Conservation (phyloP, 2,329 filamentous ascomycete species). For the Cytospora mali region DNA sequence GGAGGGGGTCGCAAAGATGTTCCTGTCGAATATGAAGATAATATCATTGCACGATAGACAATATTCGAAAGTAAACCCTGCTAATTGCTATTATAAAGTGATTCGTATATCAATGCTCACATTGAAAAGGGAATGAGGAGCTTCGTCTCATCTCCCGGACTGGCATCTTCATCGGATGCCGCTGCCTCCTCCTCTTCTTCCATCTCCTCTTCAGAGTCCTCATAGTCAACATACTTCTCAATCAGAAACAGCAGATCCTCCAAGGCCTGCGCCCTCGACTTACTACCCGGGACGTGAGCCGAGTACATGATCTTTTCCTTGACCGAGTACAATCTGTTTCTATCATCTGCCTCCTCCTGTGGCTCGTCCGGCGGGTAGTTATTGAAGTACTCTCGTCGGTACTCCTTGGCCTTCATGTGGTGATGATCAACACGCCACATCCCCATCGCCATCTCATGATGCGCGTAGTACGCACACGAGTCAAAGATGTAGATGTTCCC, state of each 20-base stretch:
- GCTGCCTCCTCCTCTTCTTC: not conserved
- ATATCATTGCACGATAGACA: too few species aligned
- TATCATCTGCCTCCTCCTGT: constrained; percentile 25
- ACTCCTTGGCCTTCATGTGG: constrained; percentile 21
- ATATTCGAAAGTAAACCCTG: too few species aligned
- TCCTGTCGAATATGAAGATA: too few species aligned
- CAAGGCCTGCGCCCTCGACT: constrained; percentile 13
- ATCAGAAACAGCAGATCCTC: constrained; percentile 16
- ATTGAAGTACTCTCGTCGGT: constrained; percentile 26
- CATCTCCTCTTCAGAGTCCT: constrained; percentile 9
- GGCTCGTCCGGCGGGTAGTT: constrained; percentile 24
- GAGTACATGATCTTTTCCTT: constrained; percentile 26
- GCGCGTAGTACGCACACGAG: constrained; percentile 42
- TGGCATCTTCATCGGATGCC: not conserved
- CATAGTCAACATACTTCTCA: constrained; percentile 15
- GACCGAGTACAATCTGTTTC: constrained; percentile 24
- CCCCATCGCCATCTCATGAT: constrained; percentile 43
- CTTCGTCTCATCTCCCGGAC: constrained; percentile 2
- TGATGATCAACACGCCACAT: constrained; percentile 36
- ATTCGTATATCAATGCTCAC: not conserved
- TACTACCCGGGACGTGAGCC: constrained; percentile 14
- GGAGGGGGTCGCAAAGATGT: too few species aligned
- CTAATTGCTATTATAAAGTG: too few species aligned
- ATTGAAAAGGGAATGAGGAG: constrained; percentile 1
- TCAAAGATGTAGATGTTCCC: constrained; percentile 42